These are phyloP conservation scores for Trichoderma oligosporum DNA, from an alignment of 2,329 filamentous ascomycete species.

Conservation along the genomic window DNA sequence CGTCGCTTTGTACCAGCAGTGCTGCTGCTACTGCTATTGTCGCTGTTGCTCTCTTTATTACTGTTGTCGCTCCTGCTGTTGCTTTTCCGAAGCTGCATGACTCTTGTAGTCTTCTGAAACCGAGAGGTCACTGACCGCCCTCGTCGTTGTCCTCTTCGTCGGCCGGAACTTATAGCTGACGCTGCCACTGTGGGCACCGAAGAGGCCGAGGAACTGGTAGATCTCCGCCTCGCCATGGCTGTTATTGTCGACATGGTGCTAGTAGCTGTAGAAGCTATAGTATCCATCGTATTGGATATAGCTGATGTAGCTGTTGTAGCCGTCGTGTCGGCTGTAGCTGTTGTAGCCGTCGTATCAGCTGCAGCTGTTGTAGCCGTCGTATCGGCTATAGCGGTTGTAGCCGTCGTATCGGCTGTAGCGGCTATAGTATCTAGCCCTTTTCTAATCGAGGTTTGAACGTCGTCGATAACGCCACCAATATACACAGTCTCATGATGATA, in stretches of 20 bases:
- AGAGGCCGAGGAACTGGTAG: too few relatives aligned
- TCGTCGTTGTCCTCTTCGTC: too few relatives aligned
- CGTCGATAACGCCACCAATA: constrained; percentile 24
- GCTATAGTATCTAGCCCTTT: not conserved
- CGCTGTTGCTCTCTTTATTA: too few relatives aligned
- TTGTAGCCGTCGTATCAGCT: too few relatives aligned
- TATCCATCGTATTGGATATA: not conserved
- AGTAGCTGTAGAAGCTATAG: not conserved
- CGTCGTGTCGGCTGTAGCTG: too few relatives aligned
- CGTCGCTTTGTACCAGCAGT: constrained; percentile 28
- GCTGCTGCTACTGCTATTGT: too few relatives aligned
- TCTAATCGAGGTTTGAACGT: not conserved
- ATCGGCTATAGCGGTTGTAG: too few relatives aligned
- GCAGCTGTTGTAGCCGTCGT: too few relatives aligned
- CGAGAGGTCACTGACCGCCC: not conserved
- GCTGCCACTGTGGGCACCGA: too few relatives aligned
- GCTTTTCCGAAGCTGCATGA: not conserved
- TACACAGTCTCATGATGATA: constrained; percentile 42
- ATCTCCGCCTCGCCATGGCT: too few relatives aligned
- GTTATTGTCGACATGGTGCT: too few relatives aligned
- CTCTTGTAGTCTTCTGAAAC: not conserved
- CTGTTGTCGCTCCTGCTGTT: constrained; percentile 22
- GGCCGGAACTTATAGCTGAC: not conserved
- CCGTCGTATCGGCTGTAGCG: not conserved
- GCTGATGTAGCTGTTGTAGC: too few relatives aligned